Evolutionary conservation across 176 grass and related monocot species (phyloP).

Genomic region (Pontederia crassipes): DNA sequence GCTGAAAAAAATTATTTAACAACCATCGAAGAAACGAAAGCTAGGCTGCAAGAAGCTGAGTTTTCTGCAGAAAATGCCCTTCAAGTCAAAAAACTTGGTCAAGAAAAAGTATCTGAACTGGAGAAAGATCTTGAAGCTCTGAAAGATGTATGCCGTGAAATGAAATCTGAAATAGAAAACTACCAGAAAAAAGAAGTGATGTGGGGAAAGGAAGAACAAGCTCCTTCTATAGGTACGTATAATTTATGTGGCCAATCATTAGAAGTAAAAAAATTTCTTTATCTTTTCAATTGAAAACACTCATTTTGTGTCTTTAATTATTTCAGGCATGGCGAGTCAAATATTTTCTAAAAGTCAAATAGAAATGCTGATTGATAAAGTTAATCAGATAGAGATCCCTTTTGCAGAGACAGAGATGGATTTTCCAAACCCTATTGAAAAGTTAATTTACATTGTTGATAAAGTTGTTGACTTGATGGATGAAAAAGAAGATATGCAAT

Average conservation of each 20-base stretch:
- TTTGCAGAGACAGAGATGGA: conserved; percentile 22
- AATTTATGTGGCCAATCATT: conserved; percentile 11
- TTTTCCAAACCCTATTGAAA: conserved; percentile 45
- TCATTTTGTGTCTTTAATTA: conserved; percentile 15
- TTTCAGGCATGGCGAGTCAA: conserved; percentile 32
- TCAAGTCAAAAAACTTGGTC: conserved; percentile 35
- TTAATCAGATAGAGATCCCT: conserved; percentile 43
- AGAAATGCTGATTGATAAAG: conserved; percentile 60
- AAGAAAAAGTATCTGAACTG: conserved; percentile 45
- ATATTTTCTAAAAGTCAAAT: conserved; percentile 54
- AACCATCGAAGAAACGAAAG: conserved; percentile 41
- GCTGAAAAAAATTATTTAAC: conserved; percentile 27
- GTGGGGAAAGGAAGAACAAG: conserved; percentile 50
- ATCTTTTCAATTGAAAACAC: conserved; percentile 22
- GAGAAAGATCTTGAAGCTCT: conserved; percentile 60
- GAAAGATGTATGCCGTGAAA: conserved; percentile 40
- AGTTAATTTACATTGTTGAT: conserved; percentile 59
- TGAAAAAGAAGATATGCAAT: conserved; percentile 79
- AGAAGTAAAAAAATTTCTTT: background rate
- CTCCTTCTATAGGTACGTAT: conserved; percentile 49
- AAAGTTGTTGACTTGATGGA: conserved; percentile 52
- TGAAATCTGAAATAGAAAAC: conserved; percentile 49
- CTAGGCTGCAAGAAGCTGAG: conserved; percentile 50
- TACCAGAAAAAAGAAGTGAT: conserved; percentile 48
- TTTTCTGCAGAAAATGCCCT: conserved; percentile 48